These are phyloP conservation scores for Ogataea haglerorum DNA, from an alignment of 805 yeast species.

Conservation along the genomic window DNA sequence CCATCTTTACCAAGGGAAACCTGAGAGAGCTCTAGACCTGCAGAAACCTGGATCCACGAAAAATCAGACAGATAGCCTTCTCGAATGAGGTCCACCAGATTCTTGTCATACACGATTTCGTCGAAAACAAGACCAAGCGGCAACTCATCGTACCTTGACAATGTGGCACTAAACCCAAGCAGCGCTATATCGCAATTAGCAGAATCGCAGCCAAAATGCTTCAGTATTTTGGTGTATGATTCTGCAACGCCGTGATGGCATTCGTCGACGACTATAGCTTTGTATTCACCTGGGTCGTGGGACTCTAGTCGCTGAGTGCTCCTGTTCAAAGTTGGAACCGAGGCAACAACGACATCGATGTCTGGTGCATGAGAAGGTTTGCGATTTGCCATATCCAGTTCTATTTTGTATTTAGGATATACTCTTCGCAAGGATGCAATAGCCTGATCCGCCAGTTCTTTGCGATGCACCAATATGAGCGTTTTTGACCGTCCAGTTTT, in stretches of 20 bases:
- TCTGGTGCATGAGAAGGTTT: slow-evolving; percentile 36
- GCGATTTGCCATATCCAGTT: slow-evolving; percentile 64
- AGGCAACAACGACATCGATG: slow-evolving; percentile 70
- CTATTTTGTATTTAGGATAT: slow-evolving; percentile 52
- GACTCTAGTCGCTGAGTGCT: slow-evolving; percentile 41
- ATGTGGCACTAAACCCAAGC: slow-evolving; percentile 86
- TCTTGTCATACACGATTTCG: slow-evolving; percentile 67
- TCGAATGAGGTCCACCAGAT: slow-evolving; percentile 59
- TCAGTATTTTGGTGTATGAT: slow-evolving; percentile 57
- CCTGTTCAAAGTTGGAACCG: slow-evolving; percentile 63
- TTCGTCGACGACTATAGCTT: slow-evolving; percentile 80
- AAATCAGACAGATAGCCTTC: slow-evolving; percentile 71
- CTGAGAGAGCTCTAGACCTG: slow-evolving; percentile 31
- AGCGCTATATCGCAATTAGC: slow-evolving; percentile 47
- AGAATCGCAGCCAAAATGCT: slow-evolving; percentile 51
- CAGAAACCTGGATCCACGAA: slow-evolving; percentile 54
- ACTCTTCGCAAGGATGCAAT: slow-evolving; percentile 41
- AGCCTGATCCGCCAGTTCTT: slow-evolving; percentile 76
- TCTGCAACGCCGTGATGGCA: slow-evolving; percentile 87
- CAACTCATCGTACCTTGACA: slow-evolving; percentile 70
- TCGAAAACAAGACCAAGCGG: slow-evolving; percentile 62
- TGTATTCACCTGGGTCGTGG: slow-evolving; percentile 58
- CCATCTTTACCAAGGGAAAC: slow-evolving; percentile 30
- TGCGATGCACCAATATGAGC: slow-evolving; percentile 74
- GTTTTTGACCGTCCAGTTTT: slow-evolving; percentile 35